Percentiles rank a stretch among this genome's conserved stretches.
Evolutionary conservation across 495 filamentous ascomycete species (phyloP).

Genomic region (Lindgomyces ingoldianus): DNA sequence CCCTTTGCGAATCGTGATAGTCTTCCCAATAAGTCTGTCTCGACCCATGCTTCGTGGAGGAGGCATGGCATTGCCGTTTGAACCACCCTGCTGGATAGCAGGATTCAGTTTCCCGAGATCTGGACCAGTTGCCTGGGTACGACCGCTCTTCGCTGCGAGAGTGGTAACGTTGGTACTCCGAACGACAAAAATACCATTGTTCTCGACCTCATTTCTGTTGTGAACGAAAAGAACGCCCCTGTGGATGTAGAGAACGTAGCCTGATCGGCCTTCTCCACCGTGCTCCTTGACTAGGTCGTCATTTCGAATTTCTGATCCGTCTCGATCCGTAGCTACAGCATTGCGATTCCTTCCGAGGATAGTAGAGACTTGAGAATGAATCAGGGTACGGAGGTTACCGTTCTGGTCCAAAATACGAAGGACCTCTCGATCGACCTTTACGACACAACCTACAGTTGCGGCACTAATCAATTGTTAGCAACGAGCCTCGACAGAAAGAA

Average conservation of each 20-base stretch:
- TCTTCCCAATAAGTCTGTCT: constrained; percentile 87
- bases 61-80: constrained; percentile 57
- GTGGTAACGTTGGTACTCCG: constrained; percentile 81
- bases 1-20: constrained; percentile 79
- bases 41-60: constrained; percentile 78
- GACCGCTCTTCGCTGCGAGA: constrained; percentile 86
- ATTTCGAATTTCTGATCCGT: constrained; percentile 86
- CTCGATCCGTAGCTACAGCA: constrained; percentile 88
- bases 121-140: constrained; percentile 58
- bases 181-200: constrained; percentile 87
- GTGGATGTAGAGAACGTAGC: constrained; percentile 88
- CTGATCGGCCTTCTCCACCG: constrained; percentile 78
- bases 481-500: neutral
- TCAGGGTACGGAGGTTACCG: constrained; percentile 73
- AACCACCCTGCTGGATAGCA: constrained; percentile 69
- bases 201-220: constrained; percentile 79
- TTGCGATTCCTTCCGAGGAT: constrained; percentile 75
- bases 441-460: constrained; percentile 85
- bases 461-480: constrained; percentile 55
- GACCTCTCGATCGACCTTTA: constrained; percentile 93
- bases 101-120: constrained; percentile 94
- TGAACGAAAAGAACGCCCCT: constrained; percentile 86
- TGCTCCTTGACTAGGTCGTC: constrained; percentile 92
- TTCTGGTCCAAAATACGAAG: constrained; percentile 89
- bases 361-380: constrained; percentile 89